Percentiles rank a stretch among this genome's conserved stretches.
Evolutionary conservation across 1,284 basidiomycete species (phyloP).

Genomic region (Xanthoconium separans): DNA sequence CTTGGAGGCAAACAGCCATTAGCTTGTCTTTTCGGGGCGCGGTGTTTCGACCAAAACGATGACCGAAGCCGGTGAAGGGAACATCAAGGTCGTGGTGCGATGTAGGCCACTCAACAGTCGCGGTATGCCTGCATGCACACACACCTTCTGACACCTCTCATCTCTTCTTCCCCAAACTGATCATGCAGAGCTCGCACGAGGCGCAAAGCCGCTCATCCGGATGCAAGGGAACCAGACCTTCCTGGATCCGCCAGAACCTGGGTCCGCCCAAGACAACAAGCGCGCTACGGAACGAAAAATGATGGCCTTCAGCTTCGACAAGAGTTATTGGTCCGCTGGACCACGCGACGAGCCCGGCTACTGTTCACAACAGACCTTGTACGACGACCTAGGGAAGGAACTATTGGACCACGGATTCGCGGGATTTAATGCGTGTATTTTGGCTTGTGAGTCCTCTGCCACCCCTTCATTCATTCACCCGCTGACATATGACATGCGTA

Average conservation of each 20-base stretch:
- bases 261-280: conserved; percentile 66
- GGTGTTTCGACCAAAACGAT: conserved; percentile 32
- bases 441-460: conserved; percentile 79
- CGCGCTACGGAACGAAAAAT: conserved; percentile 86
- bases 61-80: conserved; percentile 71
- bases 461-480: neutral
- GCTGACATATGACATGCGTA: conserved; percentile 5
- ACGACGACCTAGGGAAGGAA: conserved; percentile 93
- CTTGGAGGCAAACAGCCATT: conserved; percentile 10
- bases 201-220: conserved; percentile 88
- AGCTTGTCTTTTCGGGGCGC: conserved; percentile 12
- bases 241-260: conserved; percentile 83
- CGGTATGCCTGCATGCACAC: conserved; percentile 54
- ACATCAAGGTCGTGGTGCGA: conserved; percentile 96
- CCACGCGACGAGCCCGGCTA: conserved; percentile 84
- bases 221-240: conserved; percentile 93
- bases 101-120: conserved; percentile 93
- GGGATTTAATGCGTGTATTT: conserved; percentile 97
- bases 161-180: conserved; percentile 9
- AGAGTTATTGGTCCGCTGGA: conserved; percentile 94
- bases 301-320: conserved; percentile 92
- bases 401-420: conserved; percentile 93
- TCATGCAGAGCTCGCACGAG: conserved; percentile 78
- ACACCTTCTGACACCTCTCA: conserved; percentile 5
- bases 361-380: conserved; percentile 91